Evolutionary conservation across 1,284 basidiomycete genomes (phyloP), one percentile per base, ranked within the genome.

Genomic region (Ceratobasidium sp.): DNA sequence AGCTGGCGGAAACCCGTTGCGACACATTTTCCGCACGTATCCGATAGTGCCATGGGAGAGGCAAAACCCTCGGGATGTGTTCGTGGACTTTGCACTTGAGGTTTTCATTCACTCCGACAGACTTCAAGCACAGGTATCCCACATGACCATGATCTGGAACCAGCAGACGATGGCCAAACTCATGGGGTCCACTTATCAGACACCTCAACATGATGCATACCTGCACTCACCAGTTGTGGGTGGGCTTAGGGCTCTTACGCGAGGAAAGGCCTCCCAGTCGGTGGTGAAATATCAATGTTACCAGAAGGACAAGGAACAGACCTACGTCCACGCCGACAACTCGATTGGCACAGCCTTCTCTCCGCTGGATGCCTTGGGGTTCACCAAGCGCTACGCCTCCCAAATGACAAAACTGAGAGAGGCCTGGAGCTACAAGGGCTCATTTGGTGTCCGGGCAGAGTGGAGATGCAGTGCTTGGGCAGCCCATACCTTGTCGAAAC

Each of bases 261-360:
- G 33, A 36, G 9, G 6, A 36, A 36, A 9, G 9, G 33, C 33
- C 5, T 36, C 38, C 3, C 9, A 18, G 59, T 38, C 11, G 6
- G 14, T 42, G 38, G 38, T 9, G 3, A 23, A 21, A 12, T 36
- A 23, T 42, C 59, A n/a, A 38, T 33, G 14, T 21, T 64, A 64
- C 62, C 23, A 33, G 30, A 64, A 64, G 30, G 62, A 64, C 62
- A 51, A 38, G 28, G 33, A n/a, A 1, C 46, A 49, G 12, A 64
- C 62, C 2, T 64, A 64, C 46, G 5, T 36, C 4, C 62, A 64
- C 33, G 4, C 18, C n/a, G 62, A 64, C 48, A 16, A 36, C 25
- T 51, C 46, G 0, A 53, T 64, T 9, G 62, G 62, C 8, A 21
- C 33, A 8, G 25, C 14, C 18, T 63, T 63, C 14, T 18, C 42